These are phyloP conservation scores for Verticillium nubilum DNA, from an alignment of 2,329 filamentous ascomycete genomes.

Conservation along the genomic window DNA sequence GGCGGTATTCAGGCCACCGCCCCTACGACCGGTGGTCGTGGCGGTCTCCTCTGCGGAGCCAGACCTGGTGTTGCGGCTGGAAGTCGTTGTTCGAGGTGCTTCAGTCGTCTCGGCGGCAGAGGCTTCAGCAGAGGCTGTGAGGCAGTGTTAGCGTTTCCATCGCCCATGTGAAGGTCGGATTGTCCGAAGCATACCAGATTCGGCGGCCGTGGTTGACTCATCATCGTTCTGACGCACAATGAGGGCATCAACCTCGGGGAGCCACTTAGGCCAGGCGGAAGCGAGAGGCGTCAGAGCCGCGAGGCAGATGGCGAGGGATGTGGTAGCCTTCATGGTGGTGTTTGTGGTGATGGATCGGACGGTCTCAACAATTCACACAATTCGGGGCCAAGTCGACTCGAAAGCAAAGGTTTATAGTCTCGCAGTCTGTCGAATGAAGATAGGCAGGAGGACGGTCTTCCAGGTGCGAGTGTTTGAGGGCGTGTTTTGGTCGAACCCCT, in stretches of 20 bases:
- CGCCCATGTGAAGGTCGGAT: background rate
- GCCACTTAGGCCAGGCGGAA: constrained; percentile 52
- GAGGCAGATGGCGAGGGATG: constrained; percentile 15
- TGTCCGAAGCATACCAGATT: background rate
- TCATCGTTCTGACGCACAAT: constrained; percentile 42
- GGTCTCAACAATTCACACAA: background rate
- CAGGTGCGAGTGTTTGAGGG: background rate
- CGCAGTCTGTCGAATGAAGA: background rate
- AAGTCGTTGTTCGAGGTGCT: constrained; percentile 4
- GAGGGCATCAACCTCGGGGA: constrained; percentile 47
- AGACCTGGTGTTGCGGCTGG: constrained; percentile 6
- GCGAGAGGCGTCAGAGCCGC: constrained; percentile 29
- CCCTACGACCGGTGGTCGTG: constrained; percentile 19
- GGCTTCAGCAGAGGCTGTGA: constrained; percentile 5
- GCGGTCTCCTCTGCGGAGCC: constrained; percentile 12
- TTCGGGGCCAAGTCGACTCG: background rate
- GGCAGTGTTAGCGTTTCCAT: background rate
- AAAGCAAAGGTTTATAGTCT: background rate
- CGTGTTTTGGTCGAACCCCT: background rate
- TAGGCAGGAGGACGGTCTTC: background rate
- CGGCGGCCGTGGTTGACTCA: constrained; percentile 8
- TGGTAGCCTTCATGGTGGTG: constrained; percentile 10
- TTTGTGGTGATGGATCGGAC: background rate
- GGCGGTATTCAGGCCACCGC: constrained; percentile 35
- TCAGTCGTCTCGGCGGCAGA: constrained; percentile 9